Evolutionary conservation across 305 asterid species (phyloP).

Genomic region (Plantago rigida): DNA sequence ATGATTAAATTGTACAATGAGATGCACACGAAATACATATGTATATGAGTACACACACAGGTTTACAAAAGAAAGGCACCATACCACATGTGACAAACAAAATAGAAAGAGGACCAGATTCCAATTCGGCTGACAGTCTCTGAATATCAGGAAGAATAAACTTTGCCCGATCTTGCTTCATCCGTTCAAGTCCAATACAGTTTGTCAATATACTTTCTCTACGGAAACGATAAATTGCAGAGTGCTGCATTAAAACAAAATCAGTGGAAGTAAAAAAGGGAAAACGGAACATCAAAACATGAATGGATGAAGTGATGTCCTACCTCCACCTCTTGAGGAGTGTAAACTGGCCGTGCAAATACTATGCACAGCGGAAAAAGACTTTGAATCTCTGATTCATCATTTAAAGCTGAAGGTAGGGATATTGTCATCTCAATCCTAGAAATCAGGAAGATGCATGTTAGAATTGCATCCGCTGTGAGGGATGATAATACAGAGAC

Average conservation of each 20-base stretch:
- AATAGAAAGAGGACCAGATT: slow-evolving; percentile 67
- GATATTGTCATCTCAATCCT: slow-evolving; percentile 85
- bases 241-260: slow-evolving; percentile 47
- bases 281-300: slow-evolving; percentile 21
- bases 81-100: slow-evolving; percentile 82
- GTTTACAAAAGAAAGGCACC: slow-evolving; percentile 25
- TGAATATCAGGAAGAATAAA: slow-evolving; percentile 80
- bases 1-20: slow-evolving; percentile 14
- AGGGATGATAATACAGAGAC: slow-evolving; percentile 1
- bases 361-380: slow-evolving; percentile 76
- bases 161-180: slow-evolving; percentile 49
- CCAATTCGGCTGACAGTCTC: slow-evolving; percentile 66
- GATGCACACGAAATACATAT: slow-evolving; percentile 5
- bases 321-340: slow-evolving; percentile 59
- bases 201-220: slow-evolving; percentile 57
- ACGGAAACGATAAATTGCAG: slow-evolving; percentile 55
- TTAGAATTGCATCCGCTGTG: slow-evolving; percentile 20
- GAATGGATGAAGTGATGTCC: slow-evolving; percentile 26
- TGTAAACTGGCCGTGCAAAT: slow-evolving; percentile 65
- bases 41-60: slow-evolving; percentile 1
- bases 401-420: slow-evolving; percentile 57
- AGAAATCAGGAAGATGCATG: slow-evolving; percentile 16
- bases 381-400: slow-evolving; percentile 52
- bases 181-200: slow-evolving; percentile 51
- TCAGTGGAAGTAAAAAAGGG: slow-evolving; percentile 24